Conservation (phyloP, 2,329 filamentous ascomycete genomes). For the Diplodia intermedia region DNA sequence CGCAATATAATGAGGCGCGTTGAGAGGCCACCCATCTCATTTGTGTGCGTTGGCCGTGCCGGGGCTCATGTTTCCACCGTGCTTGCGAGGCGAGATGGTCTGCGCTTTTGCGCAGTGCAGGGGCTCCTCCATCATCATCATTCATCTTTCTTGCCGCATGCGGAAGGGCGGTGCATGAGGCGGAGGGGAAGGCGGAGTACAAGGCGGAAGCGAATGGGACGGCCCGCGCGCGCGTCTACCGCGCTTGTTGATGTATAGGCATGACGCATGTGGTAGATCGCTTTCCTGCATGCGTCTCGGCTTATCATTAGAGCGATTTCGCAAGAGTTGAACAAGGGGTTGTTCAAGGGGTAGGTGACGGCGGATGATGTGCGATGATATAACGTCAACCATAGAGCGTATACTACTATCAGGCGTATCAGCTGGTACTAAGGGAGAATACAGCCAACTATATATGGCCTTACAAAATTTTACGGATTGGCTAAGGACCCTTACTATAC, state of each 20-base stretch:
- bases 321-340: no score
- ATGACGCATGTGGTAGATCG: background rate
- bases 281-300: background rate
- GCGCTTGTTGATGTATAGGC: background rate
- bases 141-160: background rate
- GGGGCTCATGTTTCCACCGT: background rate
- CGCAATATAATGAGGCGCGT: background rate
- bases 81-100: constrained; percentile 15
- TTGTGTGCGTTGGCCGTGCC: background rate
- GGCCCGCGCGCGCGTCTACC: constrained; percentile 18
- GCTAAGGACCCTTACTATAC: no score
- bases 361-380: no score
- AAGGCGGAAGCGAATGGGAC: background rate
- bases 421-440: no score
- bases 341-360: no score
- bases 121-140: background rate
- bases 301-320: no score
- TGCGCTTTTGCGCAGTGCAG: background rate
- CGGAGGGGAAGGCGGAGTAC: background rate
- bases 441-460: no score
- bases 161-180: constrained; percentile 11
- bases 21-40: background rate
- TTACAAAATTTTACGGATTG: no score
- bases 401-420: no score
- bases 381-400: no score